Base-by-base conservation (phyloP, 2,329 filamentous ascomycete genomes). In the Trichoderma gracile region DNA sequence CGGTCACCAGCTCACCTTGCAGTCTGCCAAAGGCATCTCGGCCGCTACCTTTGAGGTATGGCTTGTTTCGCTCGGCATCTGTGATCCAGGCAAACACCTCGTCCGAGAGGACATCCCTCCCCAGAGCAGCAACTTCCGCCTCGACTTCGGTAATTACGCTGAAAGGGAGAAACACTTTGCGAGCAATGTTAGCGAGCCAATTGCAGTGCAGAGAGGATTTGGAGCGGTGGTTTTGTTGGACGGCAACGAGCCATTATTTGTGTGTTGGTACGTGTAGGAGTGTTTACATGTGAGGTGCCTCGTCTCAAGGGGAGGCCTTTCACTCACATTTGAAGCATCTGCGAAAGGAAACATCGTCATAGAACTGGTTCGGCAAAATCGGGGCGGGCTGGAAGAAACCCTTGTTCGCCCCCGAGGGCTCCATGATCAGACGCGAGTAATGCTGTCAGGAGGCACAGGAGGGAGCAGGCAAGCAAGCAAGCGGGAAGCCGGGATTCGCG, bases 41-140 rank as follows among this genome's bases (percentile, higher is more conserved):
- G 1, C 85, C 82, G 47, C 81, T 81, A 3, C 82, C 82, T 53
- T 77, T 78, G 8, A 91, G 74, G 38, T 86, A 85, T 0, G 88
- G 88, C 50, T 84, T 82, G 67, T 89, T 87, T 47, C 78, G 80
- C 73, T 92, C 89, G 0, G 89, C 84, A 71, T 91, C 86, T 0
- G 84, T 83, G 19, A 89, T 74, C 75, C 81, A 85, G 67, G 80
- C 73, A 50, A 89, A 81, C n/a, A 87, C 76, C 52, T 80, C 72
- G 21, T 82, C 79, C 0, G 82, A 80, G 25, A 89, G 74, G 10
- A 86, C 83, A 30, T 83, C 78, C 19, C 81, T 74, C 49, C 81
- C 84, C 33, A 88, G 78, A 9, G 75, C 70, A 8, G 77, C 73
- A 14, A 85, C 74, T 63, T 84, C 82, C 2, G 77, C 73, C 55